phyloP scores from a whole-genome alignment of 139 green algal genomes.

The Klebsormidium nitens region DNA sequence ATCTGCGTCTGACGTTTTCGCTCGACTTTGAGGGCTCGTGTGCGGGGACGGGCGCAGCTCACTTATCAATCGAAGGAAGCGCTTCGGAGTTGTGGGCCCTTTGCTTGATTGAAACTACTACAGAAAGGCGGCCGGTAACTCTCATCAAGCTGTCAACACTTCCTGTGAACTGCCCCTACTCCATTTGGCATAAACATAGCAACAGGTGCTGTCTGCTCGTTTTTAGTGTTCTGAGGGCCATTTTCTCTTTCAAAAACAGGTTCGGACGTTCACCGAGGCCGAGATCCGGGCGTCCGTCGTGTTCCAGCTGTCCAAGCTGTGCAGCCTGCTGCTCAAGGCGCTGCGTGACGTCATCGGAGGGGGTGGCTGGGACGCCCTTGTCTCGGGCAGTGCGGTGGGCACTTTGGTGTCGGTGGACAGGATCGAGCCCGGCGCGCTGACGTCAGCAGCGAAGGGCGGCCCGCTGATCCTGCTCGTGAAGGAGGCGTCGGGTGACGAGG shows the following conservation, averaged over 20 bases:
- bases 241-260: not conserved
- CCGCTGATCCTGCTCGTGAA: slow-evolving; percentile 38
- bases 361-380: slow-evolving; percentile 77
- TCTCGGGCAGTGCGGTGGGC: slow-evolving; percentile 61
- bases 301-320: slow-evolving; percentile 81
- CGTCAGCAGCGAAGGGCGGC: not conserved
- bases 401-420: slow-evolving; percentile 52
- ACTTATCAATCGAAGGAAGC: too few relatives aligned
- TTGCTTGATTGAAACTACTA: too few relatives aligned
- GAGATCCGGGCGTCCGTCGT: slow-evolving; percentile 56
- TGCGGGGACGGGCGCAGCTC: too few relatives aligned
- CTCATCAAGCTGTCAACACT: too few relatives aligned
- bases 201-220: too few relatives aligned
- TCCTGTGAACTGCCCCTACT: too few relatives aligned
- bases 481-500: slow-evolving; percentile 86
- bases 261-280: slow-evolving; percentile 76
- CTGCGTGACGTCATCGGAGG: slow-evolving; percentile 44
- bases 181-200: too few relatives aligned
- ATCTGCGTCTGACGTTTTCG: too few relatives aligned
- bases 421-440: slow-evolving; percentile 10
- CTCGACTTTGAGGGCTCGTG: too few relatives aligned
- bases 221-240: slow-evolving; percentile 13
- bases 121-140: too few relatives aligned
- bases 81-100: too few relatives aligned
- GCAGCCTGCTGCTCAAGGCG: slow-evolving; percentile 46